phyloP scores from a whole-genome alignment of 768 basidiomycete species.

The Fibroporia radiculosa region DNA sequence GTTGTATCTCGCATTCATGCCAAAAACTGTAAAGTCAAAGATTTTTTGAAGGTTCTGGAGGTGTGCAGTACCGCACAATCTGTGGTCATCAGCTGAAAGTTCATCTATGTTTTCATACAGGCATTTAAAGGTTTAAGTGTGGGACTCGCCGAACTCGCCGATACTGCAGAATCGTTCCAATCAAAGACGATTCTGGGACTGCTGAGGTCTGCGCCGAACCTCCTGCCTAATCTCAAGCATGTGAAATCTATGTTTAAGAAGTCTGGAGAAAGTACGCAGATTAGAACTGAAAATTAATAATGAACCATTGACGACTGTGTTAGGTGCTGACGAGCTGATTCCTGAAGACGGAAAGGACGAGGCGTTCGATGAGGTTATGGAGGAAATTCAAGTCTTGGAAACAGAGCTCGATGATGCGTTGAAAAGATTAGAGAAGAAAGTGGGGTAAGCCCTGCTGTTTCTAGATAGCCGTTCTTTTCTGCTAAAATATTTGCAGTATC shows the following conservation, averaged over 20 bases:
- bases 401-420: conserved; percentile 60
- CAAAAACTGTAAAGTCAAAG: conserved; percentile 77
- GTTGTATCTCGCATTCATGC: conserved; percentile 94
- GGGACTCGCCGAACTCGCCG: conserved; percentile 55
- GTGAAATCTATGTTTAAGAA: conserved; percentile 64
- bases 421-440: conserved; percentile 54
- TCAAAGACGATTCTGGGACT: conserved; percentile 71
- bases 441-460: conserved; percentile 40
- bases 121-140: conserved; percentile 68
- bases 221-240: conserved; percentile 61
- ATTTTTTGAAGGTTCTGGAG: conserved; percentile 77
- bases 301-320: not conserved
- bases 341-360: conserved; percentile 84
- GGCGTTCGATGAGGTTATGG: conserved; percentile 70
- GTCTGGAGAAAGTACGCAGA: conserved; percentile 49
- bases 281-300: not conserved
- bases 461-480: conserved; percentile 4
- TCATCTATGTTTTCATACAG: conserved; percentile 29
- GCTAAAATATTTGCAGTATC: conserved; percentile 32
- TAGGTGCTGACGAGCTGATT: conserved; percentile 61
- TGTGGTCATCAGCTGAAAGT: not conserved
- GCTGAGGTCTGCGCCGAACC: conserved; percentile 75
- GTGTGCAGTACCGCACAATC: conserved; percentile 29
- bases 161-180: conserved; percentile 64
- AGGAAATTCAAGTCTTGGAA: conserved; percentile 67